Conservation (phyloP, 2,329 filamentous ascomycete genomes). For the Penicillium sp. region DNA sequence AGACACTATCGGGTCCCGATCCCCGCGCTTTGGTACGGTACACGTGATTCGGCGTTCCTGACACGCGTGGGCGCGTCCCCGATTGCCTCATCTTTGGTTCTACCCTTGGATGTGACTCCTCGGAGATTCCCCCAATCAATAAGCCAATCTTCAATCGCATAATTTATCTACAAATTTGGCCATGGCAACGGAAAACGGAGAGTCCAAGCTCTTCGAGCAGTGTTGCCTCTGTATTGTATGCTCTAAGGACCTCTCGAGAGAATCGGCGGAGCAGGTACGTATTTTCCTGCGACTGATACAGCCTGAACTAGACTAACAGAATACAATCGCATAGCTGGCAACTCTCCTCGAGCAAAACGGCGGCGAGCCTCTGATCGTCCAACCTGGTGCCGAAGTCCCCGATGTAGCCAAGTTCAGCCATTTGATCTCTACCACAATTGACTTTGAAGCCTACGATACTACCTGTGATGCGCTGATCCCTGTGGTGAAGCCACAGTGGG, state of each 20-base stretch:
- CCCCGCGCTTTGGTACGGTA: neutral
- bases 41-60: conserved; percentile 7
- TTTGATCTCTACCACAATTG: conserved; percentile 72
- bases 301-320: conserved; percentile 4
- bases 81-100: neutral
- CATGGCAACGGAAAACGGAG: conserved; percentile 29
- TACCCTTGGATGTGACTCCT: neutral
- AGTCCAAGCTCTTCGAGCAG: conserved; percentile 42
- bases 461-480: conserved; percentile 75
- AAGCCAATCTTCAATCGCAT: neutral
- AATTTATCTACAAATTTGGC: neutral
- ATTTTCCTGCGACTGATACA: neutral
- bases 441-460: conserved; percentile 82
- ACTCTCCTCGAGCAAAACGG: conserved; percentile 47
- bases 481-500: conserved; percentile 80
- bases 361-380: conserved; percentile 46
- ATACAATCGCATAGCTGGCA: conserved; percentile 39
- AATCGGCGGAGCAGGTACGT: conserved; percentile 41
- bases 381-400: conserved; percentile 35
- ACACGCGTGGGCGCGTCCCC: conserved; percentile 4
- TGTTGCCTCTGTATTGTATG: conserved; percentile 47
- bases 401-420: conserved; percentile 55
- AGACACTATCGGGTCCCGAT: neutral
- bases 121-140: neutral
- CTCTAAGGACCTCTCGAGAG: conserved; percentile 38